Evolutionary conservation across 192 early-diverging fungal species (phyloP).

Genomic region (Geranomyces variabilis): DNA sequence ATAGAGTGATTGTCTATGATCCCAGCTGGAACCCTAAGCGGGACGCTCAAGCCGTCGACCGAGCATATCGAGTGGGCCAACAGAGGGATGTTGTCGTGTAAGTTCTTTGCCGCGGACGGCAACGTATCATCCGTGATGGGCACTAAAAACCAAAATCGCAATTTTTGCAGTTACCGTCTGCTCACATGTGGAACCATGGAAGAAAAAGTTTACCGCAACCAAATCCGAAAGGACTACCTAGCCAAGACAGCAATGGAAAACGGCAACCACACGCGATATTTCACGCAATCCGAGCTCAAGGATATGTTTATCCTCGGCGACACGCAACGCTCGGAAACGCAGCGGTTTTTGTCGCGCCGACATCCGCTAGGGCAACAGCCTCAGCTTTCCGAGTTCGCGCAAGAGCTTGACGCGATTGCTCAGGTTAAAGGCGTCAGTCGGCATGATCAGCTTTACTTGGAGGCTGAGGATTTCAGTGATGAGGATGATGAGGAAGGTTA

Average conservation of each 20-base stretch:
- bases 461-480: neutral
- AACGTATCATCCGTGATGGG: no score
- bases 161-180: constrained; percentile 47
- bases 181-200: constrained; percentile 83
- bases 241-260: constrained; percentile 22
- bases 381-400: neutral
- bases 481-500: neutral
- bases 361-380: constrained; percentile 7
- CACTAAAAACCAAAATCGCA: no score
- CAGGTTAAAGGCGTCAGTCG: constrained; percentile 21
- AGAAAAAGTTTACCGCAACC: constrained; percentile 49
- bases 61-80: constrained; percentile 91
- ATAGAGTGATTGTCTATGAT: constrained; percentile 30
- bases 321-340: constrained; percentile 4
- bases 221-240: constrained; percentile 31
- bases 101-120: neutral
- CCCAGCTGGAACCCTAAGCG: constrained; percentile 35
- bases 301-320: constrained; percentile 34
- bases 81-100: constrained; percentile 83
- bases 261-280: constrained; percentile 23
- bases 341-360: constrained; percentile 15
- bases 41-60: constrained; percentile 92
- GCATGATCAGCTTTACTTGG: constrained; percentile 27
- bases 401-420: constrained; percentile 9
- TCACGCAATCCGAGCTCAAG: constrained; percentile 30